Evolutionary conservation across 2,329 filamentous ascomycete species (phyloP).

Genomic region (Exophiala oligosperma): DNA sequence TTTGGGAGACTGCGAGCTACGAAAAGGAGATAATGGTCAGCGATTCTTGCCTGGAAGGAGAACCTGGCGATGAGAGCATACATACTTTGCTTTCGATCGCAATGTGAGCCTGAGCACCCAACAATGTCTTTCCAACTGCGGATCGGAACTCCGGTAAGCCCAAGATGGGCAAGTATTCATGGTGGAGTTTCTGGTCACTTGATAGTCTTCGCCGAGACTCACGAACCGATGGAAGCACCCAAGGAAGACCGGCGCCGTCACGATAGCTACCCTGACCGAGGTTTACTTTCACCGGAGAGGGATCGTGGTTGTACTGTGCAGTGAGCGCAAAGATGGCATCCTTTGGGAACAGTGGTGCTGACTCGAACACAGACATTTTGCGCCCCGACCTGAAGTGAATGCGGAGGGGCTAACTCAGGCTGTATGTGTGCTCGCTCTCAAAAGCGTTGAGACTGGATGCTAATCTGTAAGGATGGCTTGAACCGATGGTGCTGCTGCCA

Average conservation of each 20-base stretch:
- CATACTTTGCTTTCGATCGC: background rate
- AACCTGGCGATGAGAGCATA: background rate
- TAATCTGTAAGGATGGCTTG: too few relatives aligned
- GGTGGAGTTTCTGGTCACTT: too few relatives aligned
- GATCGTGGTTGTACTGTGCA: background rate
- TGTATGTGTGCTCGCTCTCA: too few relatives aligned
- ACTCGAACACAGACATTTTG: too few relatives aligned
- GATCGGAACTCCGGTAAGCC: background rate
- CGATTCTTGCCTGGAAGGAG: background rate
- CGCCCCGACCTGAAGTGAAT: too few relatives aligned
- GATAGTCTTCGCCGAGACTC: too few relatives aligned
- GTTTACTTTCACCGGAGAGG: background rate
- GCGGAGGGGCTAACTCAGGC: too few relatives aligned
- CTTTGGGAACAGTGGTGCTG: background rate
- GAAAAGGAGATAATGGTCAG: background rate
- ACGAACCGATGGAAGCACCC: background rate
- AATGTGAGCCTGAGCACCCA: too few relatives aligned
- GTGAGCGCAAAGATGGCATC: background rate
- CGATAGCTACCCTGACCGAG: background rate
- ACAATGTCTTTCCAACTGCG: too few relatives aligned
- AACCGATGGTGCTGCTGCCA: too few relatives aligned
- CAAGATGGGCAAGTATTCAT: background rate
- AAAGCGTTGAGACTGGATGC: too few relatives aligned
- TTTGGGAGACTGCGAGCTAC: background rate
- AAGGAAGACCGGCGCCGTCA: background rate